Conservation (phyloP, 2,329 filamentous ascomycete species). For the Nemania sp. region DNA sequence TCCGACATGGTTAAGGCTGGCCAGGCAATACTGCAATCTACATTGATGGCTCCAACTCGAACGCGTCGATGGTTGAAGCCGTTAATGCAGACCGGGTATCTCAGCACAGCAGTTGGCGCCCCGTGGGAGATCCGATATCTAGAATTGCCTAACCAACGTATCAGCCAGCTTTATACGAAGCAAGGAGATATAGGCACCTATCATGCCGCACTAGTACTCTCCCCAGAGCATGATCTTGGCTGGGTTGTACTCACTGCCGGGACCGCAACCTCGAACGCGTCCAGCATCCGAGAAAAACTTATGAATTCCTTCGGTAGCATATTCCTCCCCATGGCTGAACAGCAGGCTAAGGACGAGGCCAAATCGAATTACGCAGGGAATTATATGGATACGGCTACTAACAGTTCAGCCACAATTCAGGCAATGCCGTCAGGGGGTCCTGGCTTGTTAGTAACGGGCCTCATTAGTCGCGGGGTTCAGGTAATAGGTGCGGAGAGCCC, state of each 20-base stretch:
- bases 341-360: slow-evolving; percentile 31
- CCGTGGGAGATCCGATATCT: slow-evolving; percentile 47
- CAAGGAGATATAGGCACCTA: slow-evolving; percentile 40
- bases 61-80: slow-evolving; percentile 48
- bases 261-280: background rate
- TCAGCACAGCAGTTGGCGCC: slow-evolving; percentile 41
- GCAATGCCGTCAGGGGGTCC: slow-evolving; percentile 7
- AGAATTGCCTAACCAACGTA: slow-evolving; percentile 24
- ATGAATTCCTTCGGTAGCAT: slow-evolving; percentile 31
- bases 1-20: slow-evolving; percentile 45
- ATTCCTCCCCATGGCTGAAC: slow-evolving; percentile 37
- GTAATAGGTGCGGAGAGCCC: slow-evolving; percentile 34
- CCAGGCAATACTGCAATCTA: slow-evolving; percentile 42
- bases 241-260: slow-evolving; percentile 38
- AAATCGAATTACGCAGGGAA: slow-evolving; percentile 30
- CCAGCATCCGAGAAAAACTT: slow-evolving; percentile 25
- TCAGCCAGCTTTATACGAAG: slow-evolving; percentile 40
- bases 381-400: slow-evolving; percentile 26
- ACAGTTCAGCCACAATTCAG: slow-evolving; percentile 32
- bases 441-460: slow-evolving; percentile 22
- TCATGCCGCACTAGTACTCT: slow-evolving; percentile 35
- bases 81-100: slow-evolving; percentile 38
- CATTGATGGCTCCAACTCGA: slow-evolving; percentile 36
- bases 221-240: slow-evolving; percentile 39
- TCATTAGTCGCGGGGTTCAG: slow-evolving; percentile 30